Conservation (phyloP, 1,284 basidiomycete species). For the Puccinia novopanici region DNA sequence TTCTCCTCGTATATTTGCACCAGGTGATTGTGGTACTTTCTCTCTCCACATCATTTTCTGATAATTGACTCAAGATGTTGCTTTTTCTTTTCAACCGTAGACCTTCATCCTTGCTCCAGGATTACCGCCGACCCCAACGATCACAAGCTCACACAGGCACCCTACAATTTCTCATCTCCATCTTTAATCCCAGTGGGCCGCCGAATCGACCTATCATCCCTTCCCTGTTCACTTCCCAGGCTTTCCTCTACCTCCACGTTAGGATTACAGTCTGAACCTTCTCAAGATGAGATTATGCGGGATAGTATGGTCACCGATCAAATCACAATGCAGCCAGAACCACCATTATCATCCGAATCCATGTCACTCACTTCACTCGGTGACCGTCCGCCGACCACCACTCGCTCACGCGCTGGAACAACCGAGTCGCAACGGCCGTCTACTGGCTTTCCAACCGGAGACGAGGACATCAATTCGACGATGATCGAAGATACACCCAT, state of each 20-base stretch:
- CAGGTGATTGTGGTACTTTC: slow-evolving; percentile 7
- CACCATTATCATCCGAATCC: background rate
- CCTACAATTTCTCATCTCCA: slow-evolving; percentile 9
- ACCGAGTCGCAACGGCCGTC: background rate
- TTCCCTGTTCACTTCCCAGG: background rate
- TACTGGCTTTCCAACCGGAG: background rate
- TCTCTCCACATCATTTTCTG: background rate
- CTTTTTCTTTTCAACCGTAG: background rate
- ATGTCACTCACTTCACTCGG: background rate
- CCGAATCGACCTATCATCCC: background rate
- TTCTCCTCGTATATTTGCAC: background rate
- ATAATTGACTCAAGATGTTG: no score
- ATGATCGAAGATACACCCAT: background rate
- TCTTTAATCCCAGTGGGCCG: background rate
- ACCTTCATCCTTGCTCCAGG: background rate
- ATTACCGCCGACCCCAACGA: background rate
- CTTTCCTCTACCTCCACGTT: background rate
- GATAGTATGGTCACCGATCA: slow-evolving; percentile 5
- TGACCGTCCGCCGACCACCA: background rate
- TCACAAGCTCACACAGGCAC: background rate
- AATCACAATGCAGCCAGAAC: background rate
- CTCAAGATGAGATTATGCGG: slow-evolving; percentile 12
- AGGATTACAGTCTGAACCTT: background rate
- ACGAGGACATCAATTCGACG: background rate
- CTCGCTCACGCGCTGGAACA: background rate